Base-by-base conservation (phyloP, 1,284 basidiomycete species). In the Athelia sp. region DNA sequence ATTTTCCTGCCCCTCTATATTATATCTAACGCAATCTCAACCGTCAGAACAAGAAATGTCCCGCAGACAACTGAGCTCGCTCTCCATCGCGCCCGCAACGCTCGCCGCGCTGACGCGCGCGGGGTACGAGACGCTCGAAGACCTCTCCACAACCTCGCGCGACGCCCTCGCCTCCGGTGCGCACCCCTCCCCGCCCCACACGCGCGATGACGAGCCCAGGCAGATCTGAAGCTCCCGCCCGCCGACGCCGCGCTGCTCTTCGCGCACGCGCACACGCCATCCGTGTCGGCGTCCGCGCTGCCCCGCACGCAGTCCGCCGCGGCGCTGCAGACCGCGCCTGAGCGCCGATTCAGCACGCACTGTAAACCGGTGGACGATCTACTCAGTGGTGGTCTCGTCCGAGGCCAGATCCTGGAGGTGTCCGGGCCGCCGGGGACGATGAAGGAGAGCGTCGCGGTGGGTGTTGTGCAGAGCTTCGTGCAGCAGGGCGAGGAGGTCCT, bases 351-450 rank as follows among this genome's bases (percentile, higher is more conserved):
- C 49, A 61, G 68, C 1, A 76, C 80, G 0, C 65, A 63, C n/a
- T 79, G 73, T 57, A 51, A 60, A 2, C 70, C 77, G 19, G 63
- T 86, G 18, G 82, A 89, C 55, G 63, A 63, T 22, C 60, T 87
- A 3, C 70, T 89, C 8, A 72, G 66, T 32, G 84, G 83, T 35
- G 86, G 86, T 13, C 62, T 89, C 45, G 65, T 67, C 46, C 71
- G 69, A 52, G 82, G 84, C 10, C 71, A 76, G 53, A 71, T 87
- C 52, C 68, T 89, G 31, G 86, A 89, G 65, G 67, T 89, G 57
- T 85, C 83, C 43, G 86, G 87, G 1, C 82, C 86, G 32, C 87
- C 87, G 1, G 87, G 87, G 38, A 75, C 76, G 44, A 74, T 76
- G 11, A 88, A 85, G 57, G 83, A 84, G 52, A 57, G 57, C 2